These are phyloP conservation scores for Acanthamoeba polyphaga DNA, from an alignment of 208 protist genomes.

Conservation along the genomic window DNA sequence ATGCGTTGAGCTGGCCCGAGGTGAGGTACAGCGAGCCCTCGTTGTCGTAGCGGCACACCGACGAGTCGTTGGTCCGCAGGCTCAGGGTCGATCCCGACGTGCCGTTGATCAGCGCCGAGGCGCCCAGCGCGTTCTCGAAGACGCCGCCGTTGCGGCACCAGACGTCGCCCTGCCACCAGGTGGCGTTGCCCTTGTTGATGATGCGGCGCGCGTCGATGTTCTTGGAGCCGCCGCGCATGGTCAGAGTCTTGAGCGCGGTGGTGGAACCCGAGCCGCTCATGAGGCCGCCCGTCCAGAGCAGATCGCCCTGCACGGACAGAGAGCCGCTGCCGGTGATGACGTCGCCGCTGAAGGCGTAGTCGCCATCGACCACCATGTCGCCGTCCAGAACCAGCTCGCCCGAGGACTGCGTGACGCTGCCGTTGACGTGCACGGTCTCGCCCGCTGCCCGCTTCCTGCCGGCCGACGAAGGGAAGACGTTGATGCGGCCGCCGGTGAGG, in stretches of 20 bases:
- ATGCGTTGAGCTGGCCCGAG: conserved; percentile 55
- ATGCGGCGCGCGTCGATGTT: conserved; percentile 34
- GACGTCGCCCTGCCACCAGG: conserved; percentile 59
- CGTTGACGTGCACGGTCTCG: not conserved
- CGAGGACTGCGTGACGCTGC: not conserved
- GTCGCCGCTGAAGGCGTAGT: conserved; percentile 33
- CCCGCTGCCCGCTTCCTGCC: not conserved
- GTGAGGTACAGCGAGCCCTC: conserved; percentile 40
- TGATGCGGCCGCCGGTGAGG: conserved; percentile 29
- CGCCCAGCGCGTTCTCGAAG: conserved; percentile 26
- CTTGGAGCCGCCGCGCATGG: conserved; percentile 49
- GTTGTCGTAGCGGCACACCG: conserved; percentile 52
- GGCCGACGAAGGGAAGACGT: not conserved
- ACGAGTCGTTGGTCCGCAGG: conserved; percentile 54
- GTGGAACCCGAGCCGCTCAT: conserved; percentile 48
- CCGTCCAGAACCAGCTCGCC: conserved; percentile 20
- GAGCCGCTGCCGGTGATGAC: conserved; percentile 16
- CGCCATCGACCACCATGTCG: conserved; percentile 5
- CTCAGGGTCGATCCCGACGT: not conserved
- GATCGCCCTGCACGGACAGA: conserved; percentile 7
- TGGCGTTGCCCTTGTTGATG: conserved; percentile 49
- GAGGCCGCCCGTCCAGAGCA: conserved; percentile 54
- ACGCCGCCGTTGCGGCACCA: conserved; percentile 12
- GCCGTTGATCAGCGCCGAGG: not conserved
- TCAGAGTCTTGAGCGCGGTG: not conserved